phyloP scores from a whole-genome alignment of 768 basidiomycete genomes.

The Pisolithus microcarpus region DNA sequence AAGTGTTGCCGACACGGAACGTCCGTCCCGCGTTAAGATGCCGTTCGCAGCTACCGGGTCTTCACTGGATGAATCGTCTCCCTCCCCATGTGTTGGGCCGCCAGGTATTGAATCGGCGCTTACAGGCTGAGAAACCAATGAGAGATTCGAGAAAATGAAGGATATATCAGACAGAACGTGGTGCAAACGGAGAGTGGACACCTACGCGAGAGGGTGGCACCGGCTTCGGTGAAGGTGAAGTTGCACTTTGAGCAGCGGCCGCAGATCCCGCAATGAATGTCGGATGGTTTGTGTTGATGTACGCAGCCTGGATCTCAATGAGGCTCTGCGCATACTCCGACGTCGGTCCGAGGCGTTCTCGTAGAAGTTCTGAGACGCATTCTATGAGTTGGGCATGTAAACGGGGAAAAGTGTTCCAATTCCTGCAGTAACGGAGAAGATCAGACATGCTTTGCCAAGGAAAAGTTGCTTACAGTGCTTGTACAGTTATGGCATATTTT shows the following conservation, averaged over 20 bases:
- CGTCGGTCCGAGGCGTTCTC: slow-evolving; percentile 93
- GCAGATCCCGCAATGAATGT: slow-evolving; percentile 82
- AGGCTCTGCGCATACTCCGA: slow-evolving; percentile 94
- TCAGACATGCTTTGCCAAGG: slow-evolving; percentile 8
- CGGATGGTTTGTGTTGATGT: slow-evolving; percentile 99
- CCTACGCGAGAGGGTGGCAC: slow-evolving; percentile 49
- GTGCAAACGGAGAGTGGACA: slow-evolving; percentile 4
- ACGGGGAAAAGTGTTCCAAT: slow-evolving; percentile 88
- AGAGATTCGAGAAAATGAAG: neutral
- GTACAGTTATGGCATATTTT: slow-evolving; percentile 99
- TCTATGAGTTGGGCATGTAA: slow-evolving; percentile 92
- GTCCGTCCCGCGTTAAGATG: slow-evolving; percentile 44
- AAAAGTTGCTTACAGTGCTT: slow-evolving; percentile 49
- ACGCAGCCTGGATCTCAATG: slow-evolving; percentile 95
- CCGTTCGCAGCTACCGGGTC: slow-evolving; percentile 51
- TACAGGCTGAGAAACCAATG: slow-evolving; percentile 40
- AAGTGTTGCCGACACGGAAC: slow-evolving; percentile 70
- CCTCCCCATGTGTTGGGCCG: slow-evolving; percentile 44
- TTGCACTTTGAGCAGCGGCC: slow-evolving; percentile 45
- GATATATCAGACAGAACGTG: slow-evolving; percentile 11
- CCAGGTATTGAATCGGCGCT: slow-evolving; percentile 60
- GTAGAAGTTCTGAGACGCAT: slow-evolving; percentile 90
- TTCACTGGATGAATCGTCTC: slow-evolving; percentile 57
- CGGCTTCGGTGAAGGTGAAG: slow-evolving; percentile 35
- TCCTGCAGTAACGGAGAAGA: slow-evolving; percentile 46